These are phyloP conservation scores for Wallemia ichthyophaga DNA, from an alignment of 1,284 basidiomycete genomes.

Conservation along the genomic window DNA sequence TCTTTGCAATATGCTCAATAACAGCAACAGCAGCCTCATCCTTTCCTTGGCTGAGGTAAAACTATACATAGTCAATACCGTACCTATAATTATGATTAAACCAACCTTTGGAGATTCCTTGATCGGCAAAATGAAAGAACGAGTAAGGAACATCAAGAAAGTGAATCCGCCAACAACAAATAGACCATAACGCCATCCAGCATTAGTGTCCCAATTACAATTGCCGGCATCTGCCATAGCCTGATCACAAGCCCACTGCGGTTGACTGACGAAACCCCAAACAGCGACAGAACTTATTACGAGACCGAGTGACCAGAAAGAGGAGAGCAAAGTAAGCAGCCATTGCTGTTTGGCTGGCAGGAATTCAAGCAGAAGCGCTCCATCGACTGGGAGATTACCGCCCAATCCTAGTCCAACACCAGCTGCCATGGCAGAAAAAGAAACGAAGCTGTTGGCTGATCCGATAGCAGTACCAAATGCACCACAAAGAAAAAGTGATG, in stretches of 20 bases:
- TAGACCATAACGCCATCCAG: conserved; percentile 13
- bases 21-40: conserved; percentile 27
- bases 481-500: conserved; percentile 27
- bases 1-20: conserved; percentile 17
- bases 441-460: conserved; percentile 23
- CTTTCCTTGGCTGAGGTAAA: conserved; percentile 24
- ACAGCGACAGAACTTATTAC: conserved; percentile 11
- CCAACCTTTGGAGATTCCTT: conserved; percentile 25
- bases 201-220: neutral
- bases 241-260: neutral
- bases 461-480: conserved; percentile 30
- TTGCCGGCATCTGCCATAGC: neutral
- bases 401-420: conserved; percentile 28
- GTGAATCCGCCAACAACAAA: conserved; percentile 11
- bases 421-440: conserved; percentile 23
- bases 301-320: conserved; percentile 34
- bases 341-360: conserved; percentile 27
- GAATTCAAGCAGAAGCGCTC: conserved; percentile 27
- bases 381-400: conserved; percentile 25
- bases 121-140: conserved; percentile 17
- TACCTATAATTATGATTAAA: conserved; percentile 6
- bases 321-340: conserved; percentile 30
- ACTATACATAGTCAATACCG: conserved; percentile 12
- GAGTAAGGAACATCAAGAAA: conserved; percentile 12
- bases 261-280: neutral